Evolutionary conservation across 139 green algal species (phyloP).

Genomic region (Pleodorina starrii): DNA sequence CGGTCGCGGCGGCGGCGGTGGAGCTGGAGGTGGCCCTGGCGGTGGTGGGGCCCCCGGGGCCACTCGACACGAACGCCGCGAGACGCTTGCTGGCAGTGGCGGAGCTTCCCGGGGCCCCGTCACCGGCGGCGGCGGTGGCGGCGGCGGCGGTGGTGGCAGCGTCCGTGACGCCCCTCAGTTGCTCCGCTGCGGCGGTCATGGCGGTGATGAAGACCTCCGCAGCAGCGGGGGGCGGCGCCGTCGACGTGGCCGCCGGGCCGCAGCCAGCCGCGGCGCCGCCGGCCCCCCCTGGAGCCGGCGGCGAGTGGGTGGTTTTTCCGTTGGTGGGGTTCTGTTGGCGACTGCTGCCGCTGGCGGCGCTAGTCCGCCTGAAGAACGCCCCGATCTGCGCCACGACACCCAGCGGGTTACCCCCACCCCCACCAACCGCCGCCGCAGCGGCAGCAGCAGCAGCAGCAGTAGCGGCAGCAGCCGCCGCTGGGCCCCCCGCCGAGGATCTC

Average conservation of each 20-base stretch:
- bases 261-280: not conserved
- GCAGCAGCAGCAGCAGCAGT: no score
- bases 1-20: not conserved
- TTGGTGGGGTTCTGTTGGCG: not conserved
- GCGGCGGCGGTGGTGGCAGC: not conserved
- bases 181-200: not conserved
- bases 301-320: not conserved
- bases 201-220: not conserved
- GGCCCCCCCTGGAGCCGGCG: not conserved
- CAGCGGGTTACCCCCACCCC: not conserved
- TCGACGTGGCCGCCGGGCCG: not conserved
- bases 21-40: not conserved
- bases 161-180: not conserved
- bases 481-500: no score
- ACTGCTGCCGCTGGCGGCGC: not conserved
- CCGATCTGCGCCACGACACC: not conserved
- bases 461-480: no score
- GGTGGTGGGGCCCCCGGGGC: not conserved
- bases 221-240: not conserved
- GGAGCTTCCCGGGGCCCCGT: not conserved
- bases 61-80: slow-evolving; percentile 8
- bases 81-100: not conserved
- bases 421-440: no score
- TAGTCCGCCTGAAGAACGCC: not conserved
- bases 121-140: not conserved